phyloP scores from a whole-genome alignment of 1,284 basidiomycete genomes.

The Neonothopanus nambi region DNA sequence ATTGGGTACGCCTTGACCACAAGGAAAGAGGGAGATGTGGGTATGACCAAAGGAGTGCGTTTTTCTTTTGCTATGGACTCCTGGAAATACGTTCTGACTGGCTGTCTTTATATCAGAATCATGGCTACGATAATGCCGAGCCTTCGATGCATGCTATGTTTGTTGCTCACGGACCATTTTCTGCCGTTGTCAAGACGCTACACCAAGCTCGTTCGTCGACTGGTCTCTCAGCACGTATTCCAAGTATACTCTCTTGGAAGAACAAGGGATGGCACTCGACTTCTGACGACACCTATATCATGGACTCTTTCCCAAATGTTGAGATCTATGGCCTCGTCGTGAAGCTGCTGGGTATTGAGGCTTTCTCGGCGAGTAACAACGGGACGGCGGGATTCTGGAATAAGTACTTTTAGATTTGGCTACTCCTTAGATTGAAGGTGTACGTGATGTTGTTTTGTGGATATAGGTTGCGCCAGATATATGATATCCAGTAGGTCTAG shows the following conservation, averaged over 20 bases:
- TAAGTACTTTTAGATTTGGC: constrained; percentile 51
- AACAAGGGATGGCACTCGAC: constrained; percentile 69
- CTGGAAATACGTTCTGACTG: background rate
- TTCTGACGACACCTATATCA: constrained; percentile 63
- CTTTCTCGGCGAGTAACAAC: constrained; percentile 64
- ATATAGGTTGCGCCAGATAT: too few species aligned
- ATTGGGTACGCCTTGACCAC: constrained; percentile 76
- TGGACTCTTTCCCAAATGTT: constrained; percentile 81
- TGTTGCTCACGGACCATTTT: constrained; percentile 87
- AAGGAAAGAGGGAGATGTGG: constrained; percentile 56
- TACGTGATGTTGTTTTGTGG: too few species aligned
- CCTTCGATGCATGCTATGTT: constrained; percentile 87
- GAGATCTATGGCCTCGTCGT: constrained; percentile 84
- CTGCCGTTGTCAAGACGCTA: constrained; percentile 60
- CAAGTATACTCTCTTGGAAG: constrained; percentile 30
- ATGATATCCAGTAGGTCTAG: too few species aligned
- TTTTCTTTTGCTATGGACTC: background rate
- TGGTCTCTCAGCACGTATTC: constrained; percentile 6
- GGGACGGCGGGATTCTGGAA: constrained; percentile 83
- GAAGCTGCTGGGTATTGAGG: constrained; percentile 69
- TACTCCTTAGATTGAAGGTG: too few species aligned
- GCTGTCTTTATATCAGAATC: constrained; percentile 50
- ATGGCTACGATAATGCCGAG: constrained; percentile 82
- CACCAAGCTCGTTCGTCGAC: constrained; percentile 33
- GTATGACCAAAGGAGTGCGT: constrained; percentile 77